These are phyloP conservation scores for Fusarium newnesense DNA, from an alignment of 2,329 filamentous ascomycete genomes.

Conservation along the genomic window DNA sequence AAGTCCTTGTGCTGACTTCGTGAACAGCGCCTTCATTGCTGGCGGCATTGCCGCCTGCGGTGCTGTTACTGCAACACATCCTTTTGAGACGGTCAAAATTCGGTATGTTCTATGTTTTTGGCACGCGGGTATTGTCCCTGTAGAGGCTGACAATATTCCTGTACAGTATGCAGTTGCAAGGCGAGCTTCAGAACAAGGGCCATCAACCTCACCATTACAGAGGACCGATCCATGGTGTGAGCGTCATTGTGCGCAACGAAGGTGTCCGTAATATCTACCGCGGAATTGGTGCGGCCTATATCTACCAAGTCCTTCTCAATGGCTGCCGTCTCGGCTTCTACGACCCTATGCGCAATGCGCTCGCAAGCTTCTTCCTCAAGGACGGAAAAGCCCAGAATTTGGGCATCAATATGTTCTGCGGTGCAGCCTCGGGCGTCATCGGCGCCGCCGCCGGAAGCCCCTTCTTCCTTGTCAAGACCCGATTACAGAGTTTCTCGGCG, in stretches of 20 bases:
- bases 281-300: slow-evolving; percentile 89
- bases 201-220: slow-evolving; percentile 89
- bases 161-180: slow-evolving; percentile 88
- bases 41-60: slow-evolving; percentile 97
- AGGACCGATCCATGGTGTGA: slow-evolving; percentile 90
- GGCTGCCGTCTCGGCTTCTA: slow-evolving; percentile 98
- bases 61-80: slow-evolving; percentile 96
- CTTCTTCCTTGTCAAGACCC: slow-evolving; percentile 98
- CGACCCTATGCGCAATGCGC: slow-evolving; percentile 83
- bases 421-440: slow-evolving; percentile 87
- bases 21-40: slow-evolving; percentile 83
- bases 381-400: slow-evolving; percentile 83
- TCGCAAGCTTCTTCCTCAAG: slow-evolving; percentile 76
- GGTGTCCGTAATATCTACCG: slow-evolving; percentile 86
- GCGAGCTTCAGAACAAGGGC: slow-evolving; percentile 88
- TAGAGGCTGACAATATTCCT: slow-evolving; percentile 6
- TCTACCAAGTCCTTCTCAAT: slow-evolving; percentile 96
- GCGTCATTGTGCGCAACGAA: slow-evolving; percentile 91
- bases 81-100: slow-evolving; percentile 99
- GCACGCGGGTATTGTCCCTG: not conserved
- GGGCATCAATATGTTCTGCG: slow-evolving; percentile 92
- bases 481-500: slow-evolving; percentile 92
- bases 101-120: slow-evolving; percentile 66
- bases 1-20: slow-evolving; percentile 12
- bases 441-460: slow-evolving; percentile 93